These are phyloP conservation scores for Trichoderma sp. DNA, from an alignment of 2,329 filamentous ascomycete species.

Conservation along the genomic window DNA sequence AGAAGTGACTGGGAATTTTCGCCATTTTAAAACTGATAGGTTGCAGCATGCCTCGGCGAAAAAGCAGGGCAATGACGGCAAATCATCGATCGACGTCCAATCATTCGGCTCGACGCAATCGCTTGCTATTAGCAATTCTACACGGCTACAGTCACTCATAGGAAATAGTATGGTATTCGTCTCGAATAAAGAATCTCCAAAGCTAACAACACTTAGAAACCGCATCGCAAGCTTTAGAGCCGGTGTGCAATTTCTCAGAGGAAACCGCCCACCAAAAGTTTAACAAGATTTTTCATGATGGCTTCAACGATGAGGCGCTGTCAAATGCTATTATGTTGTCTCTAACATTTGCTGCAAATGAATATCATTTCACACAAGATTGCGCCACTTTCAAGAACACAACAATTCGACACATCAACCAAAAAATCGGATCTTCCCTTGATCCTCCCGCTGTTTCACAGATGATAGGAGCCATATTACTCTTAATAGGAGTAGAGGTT, in stretches of 20 bases:
- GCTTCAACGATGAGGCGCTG: slow-evolving; percentile 11
- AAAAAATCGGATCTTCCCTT: slow-evolving; percentile 7
- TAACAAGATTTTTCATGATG: slow-evolving; percentile 2
- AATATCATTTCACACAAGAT: slow-evolving; percentile 11
- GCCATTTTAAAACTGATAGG: neutral
- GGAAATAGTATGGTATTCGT: neutral
- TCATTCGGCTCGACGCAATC: neutral
- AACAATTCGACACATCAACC: slow-evolving; percentile 7
- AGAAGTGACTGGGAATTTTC: neutral
- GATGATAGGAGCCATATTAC: slow-evolving; percentile 15
- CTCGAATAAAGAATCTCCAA: neutral
- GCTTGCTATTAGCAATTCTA: slow-evolving; percentile 1
- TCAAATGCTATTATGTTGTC: slow-evolving; percentile 19
- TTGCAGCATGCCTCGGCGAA: neutral
- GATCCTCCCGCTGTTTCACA: neutral
- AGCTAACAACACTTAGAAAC: neutral
- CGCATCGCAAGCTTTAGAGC: slow-evolving; percentile 6
- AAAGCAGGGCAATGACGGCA: neutral
- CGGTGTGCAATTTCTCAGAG: slow-evolving; percentile 16
- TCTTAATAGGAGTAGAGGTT: slow-evolving; percentile 14
- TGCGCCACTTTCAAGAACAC: slow-evolving; percentile 5
- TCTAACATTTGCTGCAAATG: slow-evolving; percentile 8
- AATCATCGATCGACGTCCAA: neutral
- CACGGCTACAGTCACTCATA: neutral
- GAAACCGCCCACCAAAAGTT: slow-evolving; percentile 10